Conservation (phyloP, 2,329 filamentous ascomycete genomes). For the Aspergillus japonicus region DNA sequence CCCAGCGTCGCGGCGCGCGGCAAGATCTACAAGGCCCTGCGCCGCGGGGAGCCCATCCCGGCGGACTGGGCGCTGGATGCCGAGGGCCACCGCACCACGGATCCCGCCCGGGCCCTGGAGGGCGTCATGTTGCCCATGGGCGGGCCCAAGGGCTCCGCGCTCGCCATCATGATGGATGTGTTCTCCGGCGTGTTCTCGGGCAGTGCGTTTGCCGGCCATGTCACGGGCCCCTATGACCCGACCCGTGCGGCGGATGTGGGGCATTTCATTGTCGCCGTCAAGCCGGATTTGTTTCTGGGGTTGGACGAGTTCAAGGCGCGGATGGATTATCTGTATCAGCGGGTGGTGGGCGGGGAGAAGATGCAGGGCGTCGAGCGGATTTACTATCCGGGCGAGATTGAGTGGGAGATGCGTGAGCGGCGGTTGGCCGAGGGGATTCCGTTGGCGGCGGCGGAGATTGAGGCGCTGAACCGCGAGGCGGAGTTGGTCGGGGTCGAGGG, state of each 20-base stretch:
- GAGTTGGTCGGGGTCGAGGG: slow-evolving; percentile 39
- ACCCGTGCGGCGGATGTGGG: slow-evolving; percentile 68
- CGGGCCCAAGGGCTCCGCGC: slow-evolving; percentile 74
- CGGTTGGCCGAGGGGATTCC: slow-evolving; percentile 48
- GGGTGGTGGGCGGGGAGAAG: slow-evolving; percentile 54
- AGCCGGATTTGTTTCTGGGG: slow-evolving; percentile 72
- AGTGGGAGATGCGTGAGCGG: slow-evolving; percentile 49
- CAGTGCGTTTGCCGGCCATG: slow-evolving; percentile 73
- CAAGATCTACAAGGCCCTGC: slow-evolving; percentile 47
- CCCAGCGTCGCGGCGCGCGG: slow-evolving; percentile 47
- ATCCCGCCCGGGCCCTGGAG: slow-evolving; percentile 67
- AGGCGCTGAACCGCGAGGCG: slow-evolving; percentile 52
- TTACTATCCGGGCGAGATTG: slow-evolving; percentile 59
- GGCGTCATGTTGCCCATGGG: slow-evolving; percentile 87
- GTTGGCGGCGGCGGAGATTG: slow-evolving; percentile 49
- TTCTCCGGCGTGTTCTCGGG: slow-evolving; percentile 77
- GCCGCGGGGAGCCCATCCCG: slow-evolving; percentile 45
- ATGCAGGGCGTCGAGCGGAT: slow-evolving; percentile 56
- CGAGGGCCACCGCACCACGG: slow-evolving; percentile 67
- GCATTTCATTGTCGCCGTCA: slow-evolving; percentile 70
- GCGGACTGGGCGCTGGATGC: slow-evolving; percentile 70
- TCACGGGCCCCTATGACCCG: slow-evolving; percentile 73
- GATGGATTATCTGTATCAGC: slow-evolving; percentile 58
- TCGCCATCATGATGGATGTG: slow-evolving; percentile 85
- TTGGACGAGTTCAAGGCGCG: slow-evolving; percentile 64